Percentiles rank a stretch among this genome's conserved stretches.
Evolutionary conservation across 2,329 filamentous ascomycete genomes (phyloP).

Genomic region (Aaosphaeria arxii): DNA sequence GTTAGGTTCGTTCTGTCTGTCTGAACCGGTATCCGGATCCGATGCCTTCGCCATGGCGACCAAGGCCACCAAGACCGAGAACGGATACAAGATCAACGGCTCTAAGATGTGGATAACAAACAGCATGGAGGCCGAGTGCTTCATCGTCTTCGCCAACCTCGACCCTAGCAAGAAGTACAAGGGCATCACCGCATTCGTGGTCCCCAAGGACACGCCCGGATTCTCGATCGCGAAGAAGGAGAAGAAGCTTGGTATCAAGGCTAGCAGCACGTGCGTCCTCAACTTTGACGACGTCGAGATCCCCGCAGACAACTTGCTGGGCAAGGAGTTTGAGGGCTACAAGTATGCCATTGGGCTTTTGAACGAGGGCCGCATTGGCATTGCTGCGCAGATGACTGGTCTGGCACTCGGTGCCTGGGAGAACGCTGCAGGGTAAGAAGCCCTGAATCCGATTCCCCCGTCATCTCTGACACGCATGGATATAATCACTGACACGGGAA

Average conservation of each 20-base stretch:
- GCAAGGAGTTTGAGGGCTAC: conserved; percentile 87
- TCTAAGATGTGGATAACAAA: conserved; percentile 99
- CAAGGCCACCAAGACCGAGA: conserved; percentile 77
- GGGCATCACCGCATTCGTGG: conserved; percentile 92
- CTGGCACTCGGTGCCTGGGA: conserved; percentile 92
- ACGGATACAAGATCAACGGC: conserved; percentile 83
- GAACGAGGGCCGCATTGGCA: conserved; percentile 96
- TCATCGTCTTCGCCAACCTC: conserved; percentile 97
- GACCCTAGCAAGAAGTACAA: conserved; percentile 91
- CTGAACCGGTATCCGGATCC: conserved; percentile 87
- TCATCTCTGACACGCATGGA: not conserved
- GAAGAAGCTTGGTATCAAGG: conserved; percentile 97
- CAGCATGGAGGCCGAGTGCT: conserved; percentile 87
- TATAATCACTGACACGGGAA: not conserved
- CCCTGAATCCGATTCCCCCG: not conserved
- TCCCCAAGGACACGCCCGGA: conserved; percentile 84
- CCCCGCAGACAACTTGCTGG: conserved; percentile 82
- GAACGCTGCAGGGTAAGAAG: conserved; percentile 73
- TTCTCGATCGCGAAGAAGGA: conserved; percentile 99
- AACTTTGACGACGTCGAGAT: conserved; percentile 96
- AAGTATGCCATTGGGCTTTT: conserved; percentile 94
- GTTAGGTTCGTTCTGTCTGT: conserved; percentile 79
- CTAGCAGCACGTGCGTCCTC: conserved; percentile 93
- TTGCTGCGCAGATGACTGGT: conserved; percentile 98
- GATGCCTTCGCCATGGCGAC: conserved; percentile 95